Evolutionary conservation across 768 basidiomycete genomes (phyloP).

Genomic region (Leccinum imitatum): DNA sequence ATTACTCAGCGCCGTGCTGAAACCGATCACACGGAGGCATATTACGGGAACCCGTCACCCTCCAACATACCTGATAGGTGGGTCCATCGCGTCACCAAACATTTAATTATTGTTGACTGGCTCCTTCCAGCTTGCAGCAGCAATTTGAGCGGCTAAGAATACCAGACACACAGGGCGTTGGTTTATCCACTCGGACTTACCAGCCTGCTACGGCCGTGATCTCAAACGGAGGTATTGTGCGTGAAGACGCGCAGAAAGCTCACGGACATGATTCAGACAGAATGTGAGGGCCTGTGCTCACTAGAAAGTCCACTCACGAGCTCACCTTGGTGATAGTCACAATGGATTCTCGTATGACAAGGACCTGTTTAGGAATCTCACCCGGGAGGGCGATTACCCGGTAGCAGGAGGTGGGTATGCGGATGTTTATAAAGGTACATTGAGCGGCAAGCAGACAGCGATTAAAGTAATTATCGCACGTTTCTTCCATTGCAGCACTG

Average conservation of each 20-base stretch:
- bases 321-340: neutral
- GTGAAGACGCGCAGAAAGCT: neutral
- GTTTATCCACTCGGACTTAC: neutral
- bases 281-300: neutral
- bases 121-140: neutral
- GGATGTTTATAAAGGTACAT: neutral
- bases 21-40: neutral
- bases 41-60: neutral
- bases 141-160: neutral
- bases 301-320: neutral
- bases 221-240: neutral
- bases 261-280: neutral
- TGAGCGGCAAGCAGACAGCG: neutral
- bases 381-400: neutral
- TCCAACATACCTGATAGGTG: neutral
- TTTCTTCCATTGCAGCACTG: neutral
- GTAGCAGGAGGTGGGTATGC: neutral
- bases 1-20: neutral
- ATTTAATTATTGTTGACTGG: neutral
- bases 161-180: neutral
- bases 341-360: neutral
- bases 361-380: neutral
- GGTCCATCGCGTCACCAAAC: neutral
- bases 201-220: neutral
- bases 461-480: neutral